Conservation (phyloP, 2,329 filamentous ascomycete species). For the Sarocladiaceae sp. region DNA sequence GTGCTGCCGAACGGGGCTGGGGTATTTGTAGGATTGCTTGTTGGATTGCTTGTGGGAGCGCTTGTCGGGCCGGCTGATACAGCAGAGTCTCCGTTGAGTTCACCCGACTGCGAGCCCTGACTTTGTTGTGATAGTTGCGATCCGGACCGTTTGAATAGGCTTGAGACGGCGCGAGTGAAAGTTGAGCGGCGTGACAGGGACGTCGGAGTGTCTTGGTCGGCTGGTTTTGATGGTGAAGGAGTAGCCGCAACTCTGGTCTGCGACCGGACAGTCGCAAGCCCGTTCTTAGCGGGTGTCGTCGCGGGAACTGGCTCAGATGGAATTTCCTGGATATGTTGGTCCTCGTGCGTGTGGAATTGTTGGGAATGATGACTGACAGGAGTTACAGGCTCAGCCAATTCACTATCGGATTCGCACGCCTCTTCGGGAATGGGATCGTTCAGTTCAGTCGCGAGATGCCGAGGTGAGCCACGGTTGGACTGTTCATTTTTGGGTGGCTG, state of each 20-base stretch:
- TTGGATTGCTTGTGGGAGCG: no score
- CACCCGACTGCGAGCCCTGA: background rate
- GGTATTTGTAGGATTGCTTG: background rate
- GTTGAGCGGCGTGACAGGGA: conserved; percentile 36
- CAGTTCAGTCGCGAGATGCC: conserved; percentile 1
- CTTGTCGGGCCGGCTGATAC: background rate
- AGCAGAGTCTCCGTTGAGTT: background rate
- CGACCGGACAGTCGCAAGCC: conserved; percentile 15
- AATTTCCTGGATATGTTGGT: conserved; percentile 6
- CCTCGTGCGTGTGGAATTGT: conserved; percentile 8
- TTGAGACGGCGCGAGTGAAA: conserved; percentile 47
- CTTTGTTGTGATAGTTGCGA: conserved; percentile 19
- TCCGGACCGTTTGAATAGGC: conserved; percentile 41
- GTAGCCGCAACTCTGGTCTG: conserved; percentile 15
- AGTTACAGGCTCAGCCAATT: conserved; percentile 4
- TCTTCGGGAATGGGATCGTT: conserved; percentile 7
- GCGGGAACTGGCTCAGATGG: background rate
- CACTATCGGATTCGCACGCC: conserved; percentile 7
- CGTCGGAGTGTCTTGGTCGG: conserved; percentile 18
- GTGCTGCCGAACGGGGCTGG: conserved; percentile 7
- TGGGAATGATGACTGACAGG: conserved; percentile 8
- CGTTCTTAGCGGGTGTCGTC: conserved; percentile 10
- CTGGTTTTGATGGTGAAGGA: conserved; percentile 18
- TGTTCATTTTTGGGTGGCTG: background rate
- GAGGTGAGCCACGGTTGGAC: background rate